Percentiles rank a stretch among this genome's conserved stretches.
Conservation (phyloP, 495 filamentous ascomycete genomes). For the Niebla homalea region DNA sequence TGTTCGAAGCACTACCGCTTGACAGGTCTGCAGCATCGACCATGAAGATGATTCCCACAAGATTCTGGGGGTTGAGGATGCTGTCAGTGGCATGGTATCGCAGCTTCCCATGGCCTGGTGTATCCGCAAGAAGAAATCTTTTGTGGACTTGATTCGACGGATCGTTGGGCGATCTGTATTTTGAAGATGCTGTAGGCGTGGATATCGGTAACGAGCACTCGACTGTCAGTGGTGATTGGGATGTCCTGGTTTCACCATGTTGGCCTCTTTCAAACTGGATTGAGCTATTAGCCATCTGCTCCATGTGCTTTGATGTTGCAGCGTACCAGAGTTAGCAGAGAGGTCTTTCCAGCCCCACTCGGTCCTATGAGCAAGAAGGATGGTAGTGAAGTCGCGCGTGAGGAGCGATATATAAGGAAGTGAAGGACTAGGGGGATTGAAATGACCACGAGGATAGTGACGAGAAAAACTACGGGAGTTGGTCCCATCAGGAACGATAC, state of each 20-base stretch:
- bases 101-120: constrained; percentile 89
- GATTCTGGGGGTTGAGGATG: constrained; percentile 36
- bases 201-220: constrained; percentile 58
- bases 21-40: constrained; percentile 70
- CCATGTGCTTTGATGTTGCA: constrained; percentile 7
- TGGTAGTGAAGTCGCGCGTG: constrained; percentile 53
- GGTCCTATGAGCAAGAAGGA: constrained; percentile 80
- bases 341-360: constrained; percentile 75
- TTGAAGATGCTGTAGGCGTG: constrained; percentile 47
- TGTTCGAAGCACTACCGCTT: constrained; percentile 19
- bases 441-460: constrained; percentile 57
- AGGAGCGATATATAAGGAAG: constrained; percentile 52
- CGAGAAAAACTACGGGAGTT: constrained; percentile 34
- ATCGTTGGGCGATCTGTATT: constrained; percentile 58
- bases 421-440: constrained; percentile 68
- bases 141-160: constrained; percentile 49
- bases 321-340: constrained; percentile 64
- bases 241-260: constrained; percentile 53
- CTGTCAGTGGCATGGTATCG: constrained; percentile 37
- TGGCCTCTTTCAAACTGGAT: constrained; percentile 14
- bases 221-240: constrained; percentile 58
- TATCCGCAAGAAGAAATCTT: constrained; percentile 70
- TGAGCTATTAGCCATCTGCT: not conserved
- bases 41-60: constrained; percentile 74
- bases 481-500: constrained; percentile 13